Evolutionary conservation across 1,284 basidiomycete species (phyloP), one percentile per base, ranked within the genome.

Genomic region (Cystobasidium sp.): DNA sequence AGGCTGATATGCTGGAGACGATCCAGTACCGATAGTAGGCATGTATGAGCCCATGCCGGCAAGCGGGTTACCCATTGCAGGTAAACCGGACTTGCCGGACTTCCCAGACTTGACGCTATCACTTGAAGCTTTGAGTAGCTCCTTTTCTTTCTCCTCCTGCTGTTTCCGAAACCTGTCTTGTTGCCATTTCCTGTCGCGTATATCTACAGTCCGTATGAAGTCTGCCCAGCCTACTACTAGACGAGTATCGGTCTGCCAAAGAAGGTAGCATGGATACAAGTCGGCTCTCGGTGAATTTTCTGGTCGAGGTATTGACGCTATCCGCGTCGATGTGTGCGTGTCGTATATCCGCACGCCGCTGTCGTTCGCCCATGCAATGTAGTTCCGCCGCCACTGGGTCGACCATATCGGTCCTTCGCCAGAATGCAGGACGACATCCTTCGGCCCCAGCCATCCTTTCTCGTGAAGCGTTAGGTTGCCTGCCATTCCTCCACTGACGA

Each of bases 321-420:
- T 91, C 6, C 92, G 88, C 51, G 89, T 88, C 77, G 91, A 88
- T 0, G 91, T 91, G 2, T 85, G 84, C 0, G 89, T 90, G 81
- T 99, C 95, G 81, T 95, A 96, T 64, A 99, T 91, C 80, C 95
- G 94, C 69, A 99, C 91, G 22, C 97, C 97, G 89, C 93, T 81
- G 82, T 99, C 97, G 79, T 94, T 97, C 1, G 96, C 94, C 97
- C 97, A 99, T 0, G 94, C 94, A 75, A 98, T 93, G 39, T 97
- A 85, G 69, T 88, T 87, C 1, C 89, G 90, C 78, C 88, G 86
- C 97, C 97, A 99, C 72, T 90, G 87, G 5, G 90, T 88, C 47
- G 90, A 89, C 94, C 94, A 98, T 74, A 99, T 92, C 0, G 97
- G 93, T 0, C 96, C 97, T 82, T 99, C 97, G 3, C 91, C 92